Percentiles rank a stretch among this genome's conserved stretches.
Evolutionary conservation across 2,329 filamentous ascomycete species (phyloP).

Genomic region (Emmonsiellopsis sp.): DNA sequence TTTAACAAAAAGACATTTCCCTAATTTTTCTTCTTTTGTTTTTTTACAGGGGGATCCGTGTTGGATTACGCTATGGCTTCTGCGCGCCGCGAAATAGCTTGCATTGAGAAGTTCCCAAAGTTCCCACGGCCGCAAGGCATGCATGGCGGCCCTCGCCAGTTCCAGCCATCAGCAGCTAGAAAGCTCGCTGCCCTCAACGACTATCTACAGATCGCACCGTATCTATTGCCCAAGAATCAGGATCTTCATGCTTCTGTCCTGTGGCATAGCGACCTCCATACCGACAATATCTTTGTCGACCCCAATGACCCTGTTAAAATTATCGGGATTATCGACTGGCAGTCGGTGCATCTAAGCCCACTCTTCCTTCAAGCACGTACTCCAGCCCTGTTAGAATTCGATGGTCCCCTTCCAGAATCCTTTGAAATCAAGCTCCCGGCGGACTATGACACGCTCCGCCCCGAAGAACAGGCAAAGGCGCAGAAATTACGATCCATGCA

Average conservation of each 20-base stretch:
- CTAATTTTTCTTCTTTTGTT: not conserved
- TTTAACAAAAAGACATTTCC: not conserved
- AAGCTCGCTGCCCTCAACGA: slow-evolving; percentile 17
- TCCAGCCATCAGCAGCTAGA: slow-evolving; percentile 17
- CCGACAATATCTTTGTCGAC: slow-evolving; percentile 24
- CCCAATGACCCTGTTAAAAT: slow-evolving; percentile 15
- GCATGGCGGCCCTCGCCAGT: slow-evolving; percentile 1
- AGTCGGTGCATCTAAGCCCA: slow-evolving; percentile 20
- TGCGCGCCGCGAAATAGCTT: not conserved
- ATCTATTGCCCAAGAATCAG: not conserved
- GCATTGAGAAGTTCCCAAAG: not conserved
- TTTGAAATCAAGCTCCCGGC: not conserved
- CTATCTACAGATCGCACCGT: slow-evolving; percentile 7
- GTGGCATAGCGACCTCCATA: slow-evolving; percentile 21
- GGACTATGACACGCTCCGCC: not conserved
- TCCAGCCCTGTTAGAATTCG: not conserved
- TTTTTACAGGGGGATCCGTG: not conserved
- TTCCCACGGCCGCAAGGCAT: not conserved
- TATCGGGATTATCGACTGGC: slow-evolving; percentile 23
- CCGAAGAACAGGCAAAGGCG: not conserved
- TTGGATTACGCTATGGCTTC: not conserved
- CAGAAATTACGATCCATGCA: not conserved
- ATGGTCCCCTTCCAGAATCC: not conserved
- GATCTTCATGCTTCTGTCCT: slow-evolving; percentile 11
- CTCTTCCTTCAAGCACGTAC: slow-evolving; percentile 7